Conservation (phyloP, 1,284 basidiomycete species). For the Cutaneotrichosporon sp. region DNA sequence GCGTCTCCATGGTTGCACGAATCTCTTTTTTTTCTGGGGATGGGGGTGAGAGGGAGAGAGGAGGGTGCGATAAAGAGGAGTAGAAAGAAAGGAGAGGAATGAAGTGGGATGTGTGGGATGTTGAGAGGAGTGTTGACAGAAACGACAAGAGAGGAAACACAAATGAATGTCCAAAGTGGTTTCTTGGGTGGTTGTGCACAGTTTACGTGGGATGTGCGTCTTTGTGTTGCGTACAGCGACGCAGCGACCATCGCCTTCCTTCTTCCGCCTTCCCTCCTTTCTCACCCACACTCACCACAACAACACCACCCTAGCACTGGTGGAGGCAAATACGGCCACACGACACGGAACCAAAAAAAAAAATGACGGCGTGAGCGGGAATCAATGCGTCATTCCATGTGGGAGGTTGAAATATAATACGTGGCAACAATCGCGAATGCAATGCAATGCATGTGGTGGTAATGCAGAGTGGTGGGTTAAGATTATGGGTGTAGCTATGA, state of each 20-base stretch:
- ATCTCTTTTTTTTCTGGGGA: not conserved
- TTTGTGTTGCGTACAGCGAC: not conserved
- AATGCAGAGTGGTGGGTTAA: not conserved
- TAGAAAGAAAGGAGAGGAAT: not conserved
- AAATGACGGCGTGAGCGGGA: not conserved
- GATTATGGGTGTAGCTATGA: not conserved
- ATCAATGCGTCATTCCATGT: not conserved
- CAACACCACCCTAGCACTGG: too few relatives aligned
- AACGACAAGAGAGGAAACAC: not conserved
- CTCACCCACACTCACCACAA: too few relatives aligned
- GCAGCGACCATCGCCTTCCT: too few relatives aligned
- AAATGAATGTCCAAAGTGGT: not conserved
- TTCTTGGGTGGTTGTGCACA: not conserved
- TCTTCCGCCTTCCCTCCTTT: too few relatives aligned
- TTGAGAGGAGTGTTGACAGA: not conserved
- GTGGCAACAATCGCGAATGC: not conserved
- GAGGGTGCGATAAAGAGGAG: not conserved
- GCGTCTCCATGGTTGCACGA: conserved; percentile 24
- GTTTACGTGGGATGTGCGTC: not conserved
- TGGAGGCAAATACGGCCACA: not conserved
- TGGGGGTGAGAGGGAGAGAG: not conserved
- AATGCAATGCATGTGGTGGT: not conserved
- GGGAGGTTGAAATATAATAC: not conserved
- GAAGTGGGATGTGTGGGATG: too few relatives aligned
- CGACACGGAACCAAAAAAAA: conserved; percentile 1